Evolutionary conservation across 805 yeast genomes (phyloP).

Genomic region (Maudiozyma barnettii): DNA sequence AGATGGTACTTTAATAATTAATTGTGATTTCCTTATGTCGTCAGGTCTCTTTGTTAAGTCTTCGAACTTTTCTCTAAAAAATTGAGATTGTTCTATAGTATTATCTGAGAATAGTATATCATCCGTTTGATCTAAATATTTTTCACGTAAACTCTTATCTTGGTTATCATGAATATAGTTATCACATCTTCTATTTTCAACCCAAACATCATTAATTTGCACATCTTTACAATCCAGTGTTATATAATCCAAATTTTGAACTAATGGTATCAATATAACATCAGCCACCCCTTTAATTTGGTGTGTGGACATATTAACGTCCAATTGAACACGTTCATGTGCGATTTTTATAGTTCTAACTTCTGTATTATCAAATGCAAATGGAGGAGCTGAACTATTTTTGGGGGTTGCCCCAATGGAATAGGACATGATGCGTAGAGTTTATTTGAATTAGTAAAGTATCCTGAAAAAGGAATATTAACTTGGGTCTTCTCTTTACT

Average conservation of each 20-base stretch:
- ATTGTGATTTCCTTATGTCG: conserved; percentile 23
- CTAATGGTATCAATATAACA: conserved; percentile 67
- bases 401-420: conserved; percentile 22
- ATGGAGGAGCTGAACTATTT: conserved; percentile 10
- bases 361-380: conserved; percentile 6
- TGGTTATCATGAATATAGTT: conserved; percentile 28
- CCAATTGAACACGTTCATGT: conserved; percentile 74
- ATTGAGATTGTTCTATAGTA: conserved; percentile 28
- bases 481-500: no score
- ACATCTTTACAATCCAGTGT: conserved; percentile 76
- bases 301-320: conserved; percentile 62
- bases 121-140: conserved; percentile 6
- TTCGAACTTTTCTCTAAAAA: conserved; percentile 24
- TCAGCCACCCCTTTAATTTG: conserved; percentile 68
- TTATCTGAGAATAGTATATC: conserved; percentile 19
- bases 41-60: conserved; percentile 24
- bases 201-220: conserved; percentile 49
- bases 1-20: conserved; percentile 26
- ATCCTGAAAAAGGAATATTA: background rate
- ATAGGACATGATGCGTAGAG: conserved; percentile 14
- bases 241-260: conserved; percentile 43
- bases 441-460: background rate
- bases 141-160: conserved; percentile 9
- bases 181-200: conserved; percentile 47
- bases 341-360: conserved; percentile 50